Conservation (phyloP, 2,329 filamentous ascomycete genomes). For the Neopestalotiopsis rosae region DNA sequence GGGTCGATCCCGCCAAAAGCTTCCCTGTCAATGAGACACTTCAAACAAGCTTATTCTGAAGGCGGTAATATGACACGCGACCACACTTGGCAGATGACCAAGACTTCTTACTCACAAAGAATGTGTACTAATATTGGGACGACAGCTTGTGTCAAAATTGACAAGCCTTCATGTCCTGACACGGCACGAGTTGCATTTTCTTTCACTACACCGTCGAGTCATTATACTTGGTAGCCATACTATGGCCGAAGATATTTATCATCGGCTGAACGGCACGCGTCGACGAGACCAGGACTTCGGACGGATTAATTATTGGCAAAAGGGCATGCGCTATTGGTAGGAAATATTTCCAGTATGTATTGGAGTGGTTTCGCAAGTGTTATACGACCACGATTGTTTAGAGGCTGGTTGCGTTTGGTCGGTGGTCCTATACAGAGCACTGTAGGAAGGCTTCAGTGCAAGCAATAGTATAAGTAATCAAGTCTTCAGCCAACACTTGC, state of each 20-base stretch:
- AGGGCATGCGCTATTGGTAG: not conserved
- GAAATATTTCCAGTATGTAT: not conserved
- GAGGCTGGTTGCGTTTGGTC: no score
- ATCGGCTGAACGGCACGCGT: not conserved
- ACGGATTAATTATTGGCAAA: not conserved
- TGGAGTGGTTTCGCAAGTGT: not conserved
- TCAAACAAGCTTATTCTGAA: constrained; percentile 1
- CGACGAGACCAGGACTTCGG: not conserved
- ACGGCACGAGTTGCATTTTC: not conserved
- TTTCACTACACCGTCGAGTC: not conserved
- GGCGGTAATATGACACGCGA: not conserved
- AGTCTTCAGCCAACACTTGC: no score
- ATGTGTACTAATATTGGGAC: not conserved
- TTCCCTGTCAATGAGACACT: not conserved
- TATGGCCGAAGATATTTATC: not conserved
- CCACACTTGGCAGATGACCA: not conserved
- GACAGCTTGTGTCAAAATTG: not conserved
- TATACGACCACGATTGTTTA: not conserved
- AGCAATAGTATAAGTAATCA: no score
- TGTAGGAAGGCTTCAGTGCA: not conserved
- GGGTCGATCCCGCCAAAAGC: not conserved
- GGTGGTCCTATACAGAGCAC: not conserved
- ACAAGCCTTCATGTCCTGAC: not conserved
- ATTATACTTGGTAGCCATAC: not conserved
- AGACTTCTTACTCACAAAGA: not conserved